Evolutionary conservation across 2,329 filamentous ascomycete genomes (phyloP).

Genomic region (Fusarium nanum): DNA sequence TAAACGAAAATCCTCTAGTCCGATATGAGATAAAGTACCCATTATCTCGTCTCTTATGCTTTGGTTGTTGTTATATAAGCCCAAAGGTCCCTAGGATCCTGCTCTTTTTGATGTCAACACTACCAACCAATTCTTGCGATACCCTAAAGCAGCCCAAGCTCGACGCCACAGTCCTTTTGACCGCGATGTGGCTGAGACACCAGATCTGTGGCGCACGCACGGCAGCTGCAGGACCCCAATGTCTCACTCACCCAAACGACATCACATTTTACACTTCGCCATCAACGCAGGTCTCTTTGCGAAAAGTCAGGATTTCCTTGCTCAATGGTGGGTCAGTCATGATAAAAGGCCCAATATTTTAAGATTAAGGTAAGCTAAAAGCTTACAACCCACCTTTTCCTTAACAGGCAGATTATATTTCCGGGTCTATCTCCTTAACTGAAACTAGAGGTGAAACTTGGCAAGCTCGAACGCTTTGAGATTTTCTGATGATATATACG

Average conservation of each 20-base stretch:
- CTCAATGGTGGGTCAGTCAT: neutral
- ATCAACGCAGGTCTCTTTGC: neutral
- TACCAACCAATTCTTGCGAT: too few species aligned
- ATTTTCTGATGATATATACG: neutral
- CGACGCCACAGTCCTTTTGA: accelerated
- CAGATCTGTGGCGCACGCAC: neutral
- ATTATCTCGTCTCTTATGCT: too few species aligned
- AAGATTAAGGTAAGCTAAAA: conserved; percentile 5
- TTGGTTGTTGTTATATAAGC: too few species aligned
- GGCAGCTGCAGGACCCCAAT: neutral
- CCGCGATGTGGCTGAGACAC: neutral
- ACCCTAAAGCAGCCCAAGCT: neutral
- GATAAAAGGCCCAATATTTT: neutral
- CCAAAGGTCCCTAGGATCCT: too few species aligned
- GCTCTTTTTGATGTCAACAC: too few species aligned
- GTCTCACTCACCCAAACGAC: neutral
- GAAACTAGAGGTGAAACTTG: neutral
- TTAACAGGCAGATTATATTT: conserved; percentile 5
- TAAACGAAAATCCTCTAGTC: too few species aligned
- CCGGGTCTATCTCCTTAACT: neutral
- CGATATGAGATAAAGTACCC: neutral
- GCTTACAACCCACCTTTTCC: neutral
- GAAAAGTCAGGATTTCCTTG: neutral
- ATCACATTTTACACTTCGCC: too few species aligned
- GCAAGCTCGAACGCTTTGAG: neutral